A percentile compares a stretch with the other conserved stretches of the same genome.
Conservation (phyloP, 306 rosid species). For the Cyamopsis tetragonoloba region DNA sequence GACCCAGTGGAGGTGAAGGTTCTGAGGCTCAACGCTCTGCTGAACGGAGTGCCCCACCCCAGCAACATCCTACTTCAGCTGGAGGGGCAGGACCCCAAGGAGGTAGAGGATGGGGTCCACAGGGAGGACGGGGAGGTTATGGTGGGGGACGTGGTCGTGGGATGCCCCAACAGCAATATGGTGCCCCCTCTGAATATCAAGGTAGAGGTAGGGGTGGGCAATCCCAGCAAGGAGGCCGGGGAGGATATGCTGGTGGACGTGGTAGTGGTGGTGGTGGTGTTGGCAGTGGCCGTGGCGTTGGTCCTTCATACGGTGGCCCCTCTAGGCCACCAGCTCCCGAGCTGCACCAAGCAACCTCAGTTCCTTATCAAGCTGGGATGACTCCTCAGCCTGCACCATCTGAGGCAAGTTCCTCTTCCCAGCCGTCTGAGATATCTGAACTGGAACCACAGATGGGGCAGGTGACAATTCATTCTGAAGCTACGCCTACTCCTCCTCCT, state of each 20-base stretch:
- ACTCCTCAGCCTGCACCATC: conserved; percentile 45
- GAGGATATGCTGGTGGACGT: conserved; percentile 45
- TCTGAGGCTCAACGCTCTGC: conserved; percentile 57
- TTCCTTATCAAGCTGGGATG: conserved; percentile 52
- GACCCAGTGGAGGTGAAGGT: conserved; percentile 55
- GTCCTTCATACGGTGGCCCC: conserved; percentile 63
- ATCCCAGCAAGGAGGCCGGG: conserved; percentile 72
- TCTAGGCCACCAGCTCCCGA: conserved; percentile 74
- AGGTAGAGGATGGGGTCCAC: conserved; percentile 64
- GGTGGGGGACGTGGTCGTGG: conserved; percentile 58
- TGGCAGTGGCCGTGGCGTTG: conserved; percentile 45
- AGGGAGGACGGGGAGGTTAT: conserved; percentile 60
- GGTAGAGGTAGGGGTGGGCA: conserved; percentile 86
- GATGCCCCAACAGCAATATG: conserved; percentile 62
- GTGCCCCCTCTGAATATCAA: conserved; percentile 61
- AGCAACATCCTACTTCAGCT: conserved; percentile 39
- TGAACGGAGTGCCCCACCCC: conserved; percentile 53
- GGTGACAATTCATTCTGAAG: conserved; percentile 39
- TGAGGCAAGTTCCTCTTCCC: conserved; percentile 67
- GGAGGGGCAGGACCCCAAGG: conserved; percentile 60
- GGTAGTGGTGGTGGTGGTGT: conserved; percentile 44
- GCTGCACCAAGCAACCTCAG: conserved; percentile 99
- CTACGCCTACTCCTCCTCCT: conserved; percentile 38
- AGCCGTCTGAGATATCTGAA: conserved; percentile 35
- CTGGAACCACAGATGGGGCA: conserved; percentile 38